Percentiles rank a stretch among this genome's conserved stretches.
Conservation (phyloP, 2,329 filamentous ascomycete genomes). For the Colletotrichum sp. region DNA sequence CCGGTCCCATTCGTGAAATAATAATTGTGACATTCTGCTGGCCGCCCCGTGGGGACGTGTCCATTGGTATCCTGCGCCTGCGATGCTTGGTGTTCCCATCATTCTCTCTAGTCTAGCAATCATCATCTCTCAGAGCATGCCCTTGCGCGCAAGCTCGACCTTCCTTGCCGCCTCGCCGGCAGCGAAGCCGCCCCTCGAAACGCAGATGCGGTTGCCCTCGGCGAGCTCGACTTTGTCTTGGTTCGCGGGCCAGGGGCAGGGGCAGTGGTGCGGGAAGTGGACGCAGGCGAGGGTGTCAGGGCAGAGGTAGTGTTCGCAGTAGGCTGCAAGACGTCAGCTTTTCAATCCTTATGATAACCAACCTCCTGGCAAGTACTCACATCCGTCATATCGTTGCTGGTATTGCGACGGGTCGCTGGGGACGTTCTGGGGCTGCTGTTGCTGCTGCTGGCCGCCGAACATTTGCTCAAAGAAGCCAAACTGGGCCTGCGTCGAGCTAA, state of each 20-base stretch:
- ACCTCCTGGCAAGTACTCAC: conserved; percentile 47
- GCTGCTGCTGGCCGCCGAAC: conserved; percentile 70
- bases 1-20: background rate
- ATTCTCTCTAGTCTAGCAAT: background rate
- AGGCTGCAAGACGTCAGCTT: conserved; percentile 53
- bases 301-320: conserved; percentile 93
- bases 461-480: conserved; percentile 99
- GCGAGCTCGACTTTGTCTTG: conserved; percentile 80
- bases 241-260: conserved; percentile 79
- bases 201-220: conserved; percentile 75
- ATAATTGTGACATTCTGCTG: background rate
- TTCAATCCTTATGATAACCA: background rate
- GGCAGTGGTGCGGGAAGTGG: conserved; percentile 95
- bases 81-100: background rate
- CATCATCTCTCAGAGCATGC: conserved; percentile 61
- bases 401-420: conserved; percentile 86
- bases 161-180: conserved; percentile 75
- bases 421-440: conserved; percentile 70
- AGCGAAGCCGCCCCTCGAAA: conserved; percentile 78
- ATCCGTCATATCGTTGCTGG: conserved; percentile 69
- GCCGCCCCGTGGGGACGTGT: background rate
- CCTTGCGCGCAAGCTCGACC: conserved; percentile 81
- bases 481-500: conserved; percentile 73
- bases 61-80: background rate
- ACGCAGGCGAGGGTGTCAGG: conserved; percentile 95